phyloP scores from a whole-genome alignment of 257 asterid species.

The Vinca minor region DNA sequence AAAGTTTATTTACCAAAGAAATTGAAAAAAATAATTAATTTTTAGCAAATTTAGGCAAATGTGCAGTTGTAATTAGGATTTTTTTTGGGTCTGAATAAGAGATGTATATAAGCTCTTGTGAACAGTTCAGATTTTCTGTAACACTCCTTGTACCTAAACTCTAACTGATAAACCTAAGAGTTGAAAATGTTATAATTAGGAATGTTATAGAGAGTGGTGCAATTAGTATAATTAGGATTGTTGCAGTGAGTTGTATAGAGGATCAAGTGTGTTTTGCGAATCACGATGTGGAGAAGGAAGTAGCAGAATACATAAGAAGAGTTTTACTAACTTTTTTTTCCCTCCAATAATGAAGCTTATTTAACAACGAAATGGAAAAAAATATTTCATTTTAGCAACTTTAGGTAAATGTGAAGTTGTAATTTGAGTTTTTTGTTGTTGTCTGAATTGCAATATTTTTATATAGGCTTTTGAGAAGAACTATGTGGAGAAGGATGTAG shows the following conservation, averaged over 20 bases:
- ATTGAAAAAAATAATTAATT: not conserved
- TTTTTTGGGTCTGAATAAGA: too few relatives aligned
- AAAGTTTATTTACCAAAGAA: not conserved
- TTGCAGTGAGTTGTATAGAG: too few relatives aligned
- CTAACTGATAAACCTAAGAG: too few relatives aligned
- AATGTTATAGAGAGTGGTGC: too few relatives aligned
- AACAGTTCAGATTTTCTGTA: too few relatives aligned
- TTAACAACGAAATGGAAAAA: not conserved
- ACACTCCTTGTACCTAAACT: too few relatives aligned
- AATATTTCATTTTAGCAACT: not conserved
- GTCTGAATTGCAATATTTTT: too few relatives aligned
- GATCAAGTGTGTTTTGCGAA: too few relatives aligned
- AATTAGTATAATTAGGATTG: too few relatives aligned
- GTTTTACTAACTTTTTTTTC: not conserved
- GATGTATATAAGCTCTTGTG: slow-evolving; percentile 65
- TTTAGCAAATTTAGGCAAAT: not conserved
- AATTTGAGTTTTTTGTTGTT: too few relatives aligned
- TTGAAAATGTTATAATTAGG: too few relatives aligned
- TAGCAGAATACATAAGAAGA: slow-evolving; percentile 90
- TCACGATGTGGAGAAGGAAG: slow-evolving; percentile 83
- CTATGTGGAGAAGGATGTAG: slow-evolving; percentile 90
- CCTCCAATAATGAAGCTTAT: not conserved
- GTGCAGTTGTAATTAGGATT: not conserved
- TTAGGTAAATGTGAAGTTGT: not conserved
- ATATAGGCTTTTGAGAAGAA: slow-evolving; percentile 80